These are phyloP conservation scores for Platismatia glauca DNA, from an alignment of 495 filamentous ascomycete genomes.

Conservation along the genomic window DNA sequence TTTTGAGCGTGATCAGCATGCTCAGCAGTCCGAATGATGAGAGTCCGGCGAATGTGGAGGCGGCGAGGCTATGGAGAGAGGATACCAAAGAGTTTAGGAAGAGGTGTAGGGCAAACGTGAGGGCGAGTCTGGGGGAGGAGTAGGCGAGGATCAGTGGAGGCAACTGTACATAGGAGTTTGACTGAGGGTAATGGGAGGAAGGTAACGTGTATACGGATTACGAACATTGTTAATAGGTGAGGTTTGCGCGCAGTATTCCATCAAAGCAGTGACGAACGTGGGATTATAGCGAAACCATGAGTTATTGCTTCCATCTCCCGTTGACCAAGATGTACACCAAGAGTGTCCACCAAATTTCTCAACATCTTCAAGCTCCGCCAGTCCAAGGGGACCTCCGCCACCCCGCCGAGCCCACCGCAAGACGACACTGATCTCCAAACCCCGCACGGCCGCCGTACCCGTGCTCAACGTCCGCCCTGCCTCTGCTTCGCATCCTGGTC, in stretches of 20 bases:
- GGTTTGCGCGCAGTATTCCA: background rate
- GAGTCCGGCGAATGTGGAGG: conserved; percentile 91
- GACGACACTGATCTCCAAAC: background rate
- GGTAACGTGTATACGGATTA: conserved; percentile 4
- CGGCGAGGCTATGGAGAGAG: conserved; percentile 77
- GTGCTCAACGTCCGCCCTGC: background rate
- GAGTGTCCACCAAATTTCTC: background rate
- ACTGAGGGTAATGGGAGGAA: background rate
- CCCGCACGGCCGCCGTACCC: background rate
- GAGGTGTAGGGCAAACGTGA: conserved; percentile 65
- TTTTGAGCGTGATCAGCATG: conserved; percentile 88
- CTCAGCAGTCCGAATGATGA: conserved; percentile 90
- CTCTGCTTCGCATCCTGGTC: conserved; percentile 7
- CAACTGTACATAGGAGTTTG: background rate
- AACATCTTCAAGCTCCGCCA: background rate
- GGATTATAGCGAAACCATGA: background rate
- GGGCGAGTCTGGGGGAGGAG: conserved; percentile 75
- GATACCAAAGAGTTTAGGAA: conserved; percentile 74
- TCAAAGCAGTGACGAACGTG: background rate
- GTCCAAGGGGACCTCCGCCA: background rate
- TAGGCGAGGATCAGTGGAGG: conserved; percentile 22
- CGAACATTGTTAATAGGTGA: background rate
- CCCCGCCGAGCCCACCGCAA: background rate
- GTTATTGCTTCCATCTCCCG: background rate
- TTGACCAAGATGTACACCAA: background rate